These are phyloP conservation scores for Nitzschia sp. DNA, from an alignment of 108 stramenopile genomes.

Conservation along the genomic window DNA sequence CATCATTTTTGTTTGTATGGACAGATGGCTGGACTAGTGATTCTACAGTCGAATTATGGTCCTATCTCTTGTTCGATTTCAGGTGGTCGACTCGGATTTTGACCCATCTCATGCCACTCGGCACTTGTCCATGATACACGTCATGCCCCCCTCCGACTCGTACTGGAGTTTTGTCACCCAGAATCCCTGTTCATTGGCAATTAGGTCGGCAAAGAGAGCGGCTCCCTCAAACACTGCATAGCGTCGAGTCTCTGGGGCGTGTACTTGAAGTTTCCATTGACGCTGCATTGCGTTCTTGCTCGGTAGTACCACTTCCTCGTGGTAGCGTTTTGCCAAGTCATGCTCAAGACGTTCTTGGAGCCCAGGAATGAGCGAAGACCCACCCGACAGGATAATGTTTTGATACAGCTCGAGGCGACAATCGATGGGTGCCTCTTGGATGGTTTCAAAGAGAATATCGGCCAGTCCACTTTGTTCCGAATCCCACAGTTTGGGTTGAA, in stretches of 20 bases:
- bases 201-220: constrained; percentile 28
- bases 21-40: too few species aligned
- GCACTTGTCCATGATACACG: constrained; percentile 29
- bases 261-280: constrained; percentile 20
- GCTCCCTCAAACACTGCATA: constrained; percentile 31
- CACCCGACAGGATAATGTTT: constrained; percentile 89
- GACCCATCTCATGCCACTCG: constrained; percentile 7
- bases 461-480: constrained; percentile 46
- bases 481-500: constrained; percentile 90
- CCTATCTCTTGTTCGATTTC: too few species aligned
- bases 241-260: constrained; percentile 21
- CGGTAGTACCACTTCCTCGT: background rate
- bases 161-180: constrained; percentile 25
- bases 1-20: too few species aligned
- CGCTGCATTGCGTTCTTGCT: background rate
- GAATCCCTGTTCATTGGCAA: constrained; percentile 10
- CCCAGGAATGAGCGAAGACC: constrained; percentile 95
- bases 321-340: background rate
- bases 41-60: too few species aligned
- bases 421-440: constrained; percentile 98
- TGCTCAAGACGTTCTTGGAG: constrained; percentile 90
- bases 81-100: background rate
- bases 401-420: constrained; percentile 91
- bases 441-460: constrained; percentile 26
- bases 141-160: constrained; percentile 4